These are phyloP conservation scores for Podaxis sp. DNA, from an alignment of 768 basidiomycete species.

Conservation along the genomic window DNA sequence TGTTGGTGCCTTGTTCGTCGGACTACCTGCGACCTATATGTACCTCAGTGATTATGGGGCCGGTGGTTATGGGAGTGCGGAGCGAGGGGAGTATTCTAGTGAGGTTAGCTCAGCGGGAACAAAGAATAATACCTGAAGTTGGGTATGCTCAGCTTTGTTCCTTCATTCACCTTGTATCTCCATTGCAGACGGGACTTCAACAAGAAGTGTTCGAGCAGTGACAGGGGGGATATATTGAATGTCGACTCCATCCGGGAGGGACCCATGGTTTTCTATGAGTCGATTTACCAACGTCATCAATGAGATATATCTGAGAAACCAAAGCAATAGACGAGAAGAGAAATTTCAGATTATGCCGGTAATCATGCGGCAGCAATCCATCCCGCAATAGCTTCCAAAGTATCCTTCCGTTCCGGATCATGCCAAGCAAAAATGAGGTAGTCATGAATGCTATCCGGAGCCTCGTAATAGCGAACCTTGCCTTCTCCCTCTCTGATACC, in stretches of 20 bases:
- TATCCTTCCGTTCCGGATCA: slow-evolving; percentile 52
- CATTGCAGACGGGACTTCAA: background rate
- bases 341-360: background rate
- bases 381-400: slow-evolving; percentile 45
- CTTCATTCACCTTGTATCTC: background rate
- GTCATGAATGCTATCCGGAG: slow-evolving; percentile 54
- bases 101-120: slow-evolving; percentile 16
- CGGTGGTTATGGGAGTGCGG: slow-evolving; percentile 38
- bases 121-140: background rate
- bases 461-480: slow-evolving; percentile 48
- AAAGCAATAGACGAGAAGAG: background rate
- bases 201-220: background rate
- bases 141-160: too few species aligned
- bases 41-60: slow-evolving; percentile 47
- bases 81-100: slow-evolving; percentile 32
- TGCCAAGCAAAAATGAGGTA: slow-evolving; percentile 49
- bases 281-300: background rate
- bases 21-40: slow-evolving; percentile 62
- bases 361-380: slow-evolving; percentile 36
- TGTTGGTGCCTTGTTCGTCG: slow-evolving; percentile 64
- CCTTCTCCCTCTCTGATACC: slow-evolving; percentile 36
- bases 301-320: background rate
- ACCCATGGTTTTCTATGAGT: background rate
- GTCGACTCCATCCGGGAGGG: background rate
- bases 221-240: background rate